Base-by-base conservation (phyloP, 2,329 filamentous ascomycete genomes). In the Epichloe typhina region DNA sequence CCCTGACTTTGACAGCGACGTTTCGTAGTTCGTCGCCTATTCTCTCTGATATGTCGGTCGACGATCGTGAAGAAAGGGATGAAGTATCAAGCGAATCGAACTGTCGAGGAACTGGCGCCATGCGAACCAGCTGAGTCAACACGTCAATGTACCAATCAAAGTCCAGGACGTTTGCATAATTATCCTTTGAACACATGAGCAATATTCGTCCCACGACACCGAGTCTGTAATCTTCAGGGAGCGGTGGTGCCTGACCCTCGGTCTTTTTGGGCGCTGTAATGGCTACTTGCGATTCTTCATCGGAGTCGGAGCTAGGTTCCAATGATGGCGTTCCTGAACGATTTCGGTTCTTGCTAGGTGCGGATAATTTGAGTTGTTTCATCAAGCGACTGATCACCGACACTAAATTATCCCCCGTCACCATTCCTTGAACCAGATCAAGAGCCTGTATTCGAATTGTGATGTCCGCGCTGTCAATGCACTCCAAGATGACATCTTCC, bases 81-180 rank as follows among this genome's bases (percentile, higher is more conserved):
- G 61, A 57, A 9, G 66, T 62, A 7, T 62, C 52, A 40, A 72
- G 70, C 5, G 61, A 62, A 6, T 72, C 70, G 7, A 61, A 58
- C 7, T 62, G 61, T 39, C 70, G 68, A 45, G 75, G 69, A n/a
- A 71, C 58, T 0, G 72, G 85, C 19, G 83, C 73, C 68, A 87
- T 75, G 62, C 84, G 82, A 40, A 96, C 81, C 13, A 98, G 76
- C 62, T 95, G 88, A 5, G 88, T 84, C 33, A 98, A 71, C 31
- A 95, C 80, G 57, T 93, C 87, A 57, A 97, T 85, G 65, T 97
- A 97, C 93, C 93, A 98, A 58, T 96, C 91, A 64, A 98, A 98
- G 63, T 98, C 91, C 49, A 77, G 72, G 46, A 98, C 74, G 61
- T 89, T 88, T 39, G 79, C 77, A 64, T 97, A 98, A 54, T 89